Conservation (phyloP, 169 alveolate genomes). For the Plasmodium falciparum region DNA sequence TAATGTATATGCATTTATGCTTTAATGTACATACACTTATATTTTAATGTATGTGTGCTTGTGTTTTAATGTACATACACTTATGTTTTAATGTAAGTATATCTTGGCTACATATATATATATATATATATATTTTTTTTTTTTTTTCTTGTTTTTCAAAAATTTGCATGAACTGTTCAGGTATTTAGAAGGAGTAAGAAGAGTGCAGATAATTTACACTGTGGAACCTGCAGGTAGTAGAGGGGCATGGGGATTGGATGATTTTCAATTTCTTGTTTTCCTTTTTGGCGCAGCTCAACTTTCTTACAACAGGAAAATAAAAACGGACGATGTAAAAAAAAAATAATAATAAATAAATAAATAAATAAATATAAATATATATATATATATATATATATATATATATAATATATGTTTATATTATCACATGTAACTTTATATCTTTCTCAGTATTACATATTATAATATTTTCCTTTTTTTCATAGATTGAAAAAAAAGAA, state of each 20-base stretch:
- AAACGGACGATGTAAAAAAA: slow-evolving; percentile 78
- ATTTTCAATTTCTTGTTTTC: slow-evolving; percentile 97
- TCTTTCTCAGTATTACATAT: neutral
- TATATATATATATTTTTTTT: neutral
- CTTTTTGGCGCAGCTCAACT: slow-evolving; percentile 97
- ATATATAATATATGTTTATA: slow-evolving; percentile 20
- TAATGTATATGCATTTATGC: neutral
- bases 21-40: neutral
- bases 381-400: slow-evolving; percentile 90
- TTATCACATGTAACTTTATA: slow-evolving; percentile 2
- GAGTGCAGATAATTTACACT: slow-evolving; percentile 93
- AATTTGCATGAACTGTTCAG: slow-evolving; percentile 77
- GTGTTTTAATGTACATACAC: too few relatives aligned
- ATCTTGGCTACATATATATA: neutral
- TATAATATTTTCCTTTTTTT: neutral
- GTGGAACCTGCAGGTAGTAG: slow-evolving; percentile 99
- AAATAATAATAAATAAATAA: neutral
- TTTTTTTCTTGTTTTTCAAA: neutral
- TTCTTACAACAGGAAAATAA: slow-evolving; percentile 78
- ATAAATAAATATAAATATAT: slow-evolving; percentile 30
- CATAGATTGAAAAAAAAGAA: slow-evolving; percentile 50
- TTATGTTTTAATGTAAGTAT: too few relatives aligned
- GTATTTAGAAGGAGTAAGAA: slow-evolving; percentile 95
- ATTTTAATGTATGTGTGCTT: too few relatives aligned
- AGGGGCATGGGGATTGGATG: slow-evolving; percentile 99